Evolutionary conservation across 192 early-diverging fungal species (phyloP).

Genomic region (Podila clonocystis): DNA sequence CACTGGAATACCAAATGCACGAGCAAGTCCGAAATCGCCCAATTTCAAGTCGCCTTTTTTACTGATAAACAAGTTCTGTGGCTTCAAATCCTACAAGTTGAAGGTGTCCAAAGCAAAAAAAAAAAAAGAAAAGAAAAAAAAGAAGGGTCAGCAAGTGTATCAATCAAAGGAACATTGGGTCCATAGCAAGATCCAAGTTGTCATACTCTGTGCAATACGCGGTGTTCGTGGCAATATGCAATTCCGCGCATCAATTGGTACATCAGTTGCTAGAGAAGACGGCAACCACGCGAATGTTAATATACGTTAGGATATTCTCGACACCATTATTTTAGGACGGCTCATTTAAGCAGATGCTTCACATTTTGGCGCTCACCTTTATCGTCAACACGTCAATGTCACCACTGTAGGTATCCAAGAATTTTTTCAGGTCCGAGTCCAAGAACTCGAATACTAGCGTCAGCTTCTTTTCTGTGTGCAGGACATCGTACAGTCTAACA

Average conservation of each 20-base stretch:
- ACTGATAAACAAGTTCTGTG: slow-evolving; percentile 93
- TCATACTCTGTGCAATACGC: slow-evolving; percentile 91
- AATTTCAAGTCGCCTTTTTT: slow-evolving; percentile 88
- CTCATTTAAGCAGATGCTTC: neutral
- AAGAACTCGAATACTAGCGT: slow-evolving; percentile 99
- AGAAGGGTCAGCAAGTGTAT: neutral
- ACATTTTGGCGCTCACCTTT: slow-evolving; percentile 69
- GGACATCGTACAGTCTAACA: slow-evolving; percentile 91
- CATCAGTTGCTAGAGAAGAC: slow-evolving; percentile 80
- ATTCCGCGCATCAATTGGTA: slow-evolving; percentile 97
- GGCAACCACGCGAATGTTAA: neutral
- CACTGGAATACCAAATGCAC: slow-evolving; percentile 98
- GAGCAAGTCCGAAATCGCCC: slow-evolving; percentile 96
- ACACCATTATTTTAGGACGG: neutral
- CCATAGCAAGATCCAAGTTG: too few relatives aligned
- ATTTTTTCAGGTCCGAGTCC: slow-evolving; percentile 99
- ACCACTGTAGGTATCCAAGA: slow-evolving; percentile 88
- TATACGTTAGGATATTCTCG: neutral
- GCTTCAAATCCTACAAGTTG: slow-evolving; percentile 79
- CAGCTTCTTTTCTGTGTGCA: slow-evolving; percentile 97
- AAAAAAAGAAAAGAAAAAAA: too few relatives aligned
- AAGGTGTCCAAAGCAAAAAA: neutral
- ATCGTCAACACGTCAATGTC: slow-evolving; percentile 83
- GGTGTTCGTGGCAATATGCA: slow-evolving; percentile 96
- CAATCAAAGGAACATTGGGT: neutral